These are phyloP conservation scores for Amanita rubescens DNA, from an alignment of 768 basidiomycete species.

Conservation along the genomic window DNA sequence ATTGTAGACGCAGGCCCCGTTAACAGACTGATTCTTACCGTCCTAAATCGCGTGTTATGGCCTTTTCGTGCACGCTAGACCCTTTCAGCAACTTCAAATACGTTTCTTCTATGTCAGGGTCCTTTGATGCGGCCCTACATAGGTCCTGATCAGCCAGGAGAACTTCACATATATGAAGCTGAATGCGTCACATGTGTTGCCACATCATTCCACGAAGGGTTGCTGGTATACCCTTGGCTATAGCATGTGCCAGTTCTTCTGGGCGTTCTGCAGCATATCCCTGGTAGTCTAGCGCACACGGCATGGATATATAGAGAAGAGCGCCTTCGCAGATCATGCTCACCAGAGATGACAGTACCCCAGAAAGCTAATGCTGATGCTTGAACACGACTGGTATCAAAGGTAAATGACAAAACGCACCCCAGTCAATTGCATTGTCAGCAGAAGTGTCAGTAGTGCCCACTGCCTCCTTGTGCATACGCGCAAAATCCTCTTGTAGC, in stretches of 20 bases:
- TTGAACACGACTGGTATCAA: slow-evolving; percentile 1
- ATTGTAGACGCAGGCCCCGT: slow-evolving; percentile 6
- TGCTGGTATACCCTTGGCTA: slow-evolving; percentile 86
- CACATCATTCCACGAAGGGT: slow-evolving; percentile 91
- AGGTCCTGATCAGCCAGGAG: slow-evolving; percentile 4
- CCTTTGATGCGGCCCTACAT: slow-evolving; percentile 87
- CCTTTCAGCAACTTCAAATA: slow-evolving; percentile 82
- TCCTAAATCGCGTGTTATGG: slow-evolving; percentile 88
- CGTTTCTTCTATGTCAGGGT: slow-evolving; percentile 71
- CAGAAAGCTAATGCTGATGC: slow-evolving; percentile 64
- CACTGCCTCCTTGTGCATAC: slow-evolving; percentile 51
- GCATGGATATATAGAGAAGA: slow-evolving; percentile 2
- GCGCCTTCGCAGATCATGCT: not conserved
- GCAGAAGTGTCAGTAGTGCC: slow-evolving; percentile 22
- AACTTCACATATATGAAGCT: slow-evolving; percentile 2
- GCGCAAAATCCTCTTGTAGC: slow-evolving; percentile 70
- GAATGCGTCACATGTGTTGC: slow-evolving; percentile 72
- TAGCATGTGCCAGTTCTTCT: slow-evolving; percentile 77
- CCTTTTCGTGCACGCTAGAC: slow-evolving; percentile 84
- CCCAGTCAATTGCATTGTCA: slow-evolving; percentile 63
- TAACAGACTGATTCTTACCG: slow-evolving; percentile 34
- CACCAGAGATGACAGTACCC: slow-evolving; percentile 89
- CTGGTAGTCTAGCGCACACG: slow-evolving; percentile 63
- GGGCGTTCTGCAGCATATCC: slow-evolving; percentile 74
- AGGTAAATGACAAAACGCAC: too few species aligned